Evolutionary conservation across 2,329 filamentous ascomycete genomes (phyloP).

Genomic region (Cladophialophora carrionii): DNA sequence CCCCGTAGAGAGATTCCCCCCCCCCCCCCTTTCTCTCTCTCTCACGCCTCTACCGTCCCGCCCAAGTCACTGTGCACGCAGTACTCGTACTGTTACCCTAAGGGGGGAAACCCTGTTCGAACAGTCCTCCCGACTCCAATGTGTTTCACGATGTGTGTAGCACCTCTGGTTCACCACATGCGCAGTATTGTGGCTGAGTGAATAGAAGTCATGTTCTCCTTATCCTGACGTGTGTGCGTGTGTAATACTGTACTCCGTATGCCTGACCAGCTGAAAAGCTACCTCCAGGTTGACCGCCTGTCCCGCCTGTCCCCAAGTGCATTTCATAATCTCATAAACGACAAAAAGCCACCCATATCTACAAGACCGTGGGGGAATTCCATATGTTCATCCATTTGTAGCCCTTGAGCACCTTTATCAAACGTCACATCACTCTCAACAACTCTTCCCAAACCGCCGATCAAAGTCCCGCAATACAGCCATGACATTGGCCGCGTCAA

Average conservation of each 20-base stretch:
- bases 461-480: conserved; percentile 82
- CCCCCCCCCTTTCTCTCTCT: too few species aligned
- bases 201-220: not conserved
- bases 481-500: conserved; percentile 83
- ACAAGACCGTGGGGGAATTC: not conserved
- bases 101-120: too few species aligned
- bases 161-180: not conserved
- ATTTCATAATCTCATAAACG: not conserved
- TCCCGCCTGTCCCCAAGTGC: not conserved
- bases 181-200: not conserved
- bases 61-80: too few species aligned
- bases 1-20: too few species aligned
- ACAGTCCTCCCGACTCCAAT: too few species aligned
- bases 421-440: conserved; percentile 14
- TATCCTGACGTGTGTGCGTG: not conserved
- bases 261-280: not conserved
- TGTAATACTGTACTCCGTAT: too few species aligned
- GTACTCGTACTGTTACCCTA: too few species aligned
- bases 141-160: not conserved
- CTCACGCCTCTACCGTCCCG: too few species aligned
- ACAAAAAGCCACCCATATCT: not conserved
- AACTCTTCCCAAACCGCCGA: conserved; percentile 63
- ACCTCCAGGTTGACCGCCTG: not conserved
- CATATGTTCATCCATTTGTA: not conserved
- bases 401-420: not conserved